Conservation (phyloP, 768 basidiomycete species). For the Neoboletus brunneissimus region DNA sequence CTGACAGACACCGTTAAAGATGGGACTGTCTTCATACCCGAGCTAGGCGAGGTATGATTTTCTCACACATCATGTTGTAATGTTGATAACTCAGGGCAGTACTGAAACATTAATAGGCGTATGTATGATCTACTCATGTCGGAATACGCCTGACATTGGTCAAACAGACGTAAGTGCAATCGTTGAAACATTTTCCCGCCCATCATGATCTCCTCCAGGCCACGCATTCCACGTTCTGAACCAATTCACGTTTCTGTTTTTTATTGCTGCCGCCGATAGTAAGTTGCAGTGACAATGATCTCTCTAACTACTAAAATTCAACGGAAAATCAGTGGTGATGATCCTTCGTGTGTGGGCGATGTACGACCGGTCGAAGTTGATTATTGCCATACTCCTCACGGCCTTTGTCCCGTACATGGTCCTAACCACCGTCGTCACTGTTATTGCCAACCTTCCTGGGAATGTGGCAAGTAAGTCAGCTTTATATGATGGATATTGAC, state of each 20-base stretch:
- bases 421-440: not conserved
- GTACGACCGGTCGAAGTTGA: not conserved
- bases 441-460: not conserved
- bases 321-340: slow-evolving; percentile 4
- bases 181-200: not conserved
- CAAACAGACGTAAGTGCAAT: slow-evolving; percentile 5
- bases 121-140: not conserved
- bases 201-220: not conserved
- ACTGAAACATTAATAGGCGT: not conserved
- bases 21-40: not conserved
- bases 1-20: not conserved
- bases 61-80: not conserved
- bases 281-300: not conserved
- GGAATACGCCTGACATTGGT: not conserved
- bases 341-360: slow-evolving; percentile 12
- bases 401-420: slow-evolving; percentile 1
- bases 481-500: not conserved
- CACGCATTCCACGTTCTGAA: not conserved
- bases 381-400: slow-evolving; percentile 3
- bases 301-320: not conserved
- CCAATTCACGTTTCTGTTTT: not conserved
- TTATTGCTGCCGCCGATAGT: slow-evolving; percentile 7
- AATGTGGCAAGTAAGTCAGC: not conserved
- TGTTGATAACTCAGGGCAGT: not conserved
- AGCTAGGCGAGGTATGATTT: not conserved